phyloP scores from a whole-genome alignment of 2,329 filamentous ascomycete genomes.

The Knufia petricola region DNA sequence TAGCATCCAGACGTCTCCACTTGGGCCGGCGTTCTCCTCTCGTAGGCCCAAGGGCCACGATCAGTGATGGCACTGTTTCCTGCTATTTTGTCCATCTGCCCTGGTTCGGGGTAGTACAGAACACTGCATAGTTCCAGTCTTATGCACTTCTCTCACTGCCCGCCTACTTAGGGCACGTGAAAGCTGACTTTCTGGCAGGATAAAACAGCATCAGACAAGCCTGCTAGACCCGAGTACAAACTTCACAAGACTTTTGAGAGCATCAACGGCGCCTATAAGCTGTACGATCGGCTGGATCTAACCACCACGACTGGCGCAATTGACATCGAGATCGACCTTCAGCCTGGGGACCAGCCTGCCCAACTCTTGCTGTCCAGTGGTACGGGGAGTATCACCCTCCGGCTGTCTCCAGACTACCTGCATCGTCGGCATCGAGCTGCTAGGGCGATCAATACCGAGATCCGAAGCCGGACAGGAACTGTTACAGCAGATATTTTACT shows the following conservation, averaged over 20 bases:
- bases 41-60: too few species aligned
- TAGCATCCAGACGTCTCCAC: too few species aligned
- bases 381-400: constrained; percentile 25
- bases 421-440: background rate
- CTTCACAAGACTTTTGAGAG: constrained; percentile 18
- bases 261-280: constrained; percentile 26
- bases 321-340: constrained; percentile 25
- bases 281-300: constrained; percentile 27
- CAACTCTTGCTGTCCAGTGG: constrained; percentile 22
- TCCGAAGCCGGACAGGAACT: constrained; percentile 24
- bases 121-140: too few species aligned
- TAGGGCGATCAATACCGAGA: constrained; percentile 21
- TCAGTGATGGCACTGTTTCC: too few species aligned
- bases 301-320: constrained; percentile 27
- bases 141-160: too few species aligned
- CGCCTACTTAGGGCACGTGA: background rate
- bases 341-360: constrained; percentile 27
- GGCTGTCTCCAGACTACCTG: constrained; percentile 8
- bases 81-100: too few species aligned
- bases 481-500: constrained; percentile 38
- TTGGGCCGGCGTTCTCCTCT: too few species aligned
- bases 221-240: constrained; percentile 15
- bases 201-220: background rate
- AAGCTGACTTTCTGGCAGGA: background rate
- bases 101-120: too few species aligned